Evolutionary conservation across 495 filamentous ascomycete species (phyloP).

Genomic region (Lichina pygmaea): DNA sequence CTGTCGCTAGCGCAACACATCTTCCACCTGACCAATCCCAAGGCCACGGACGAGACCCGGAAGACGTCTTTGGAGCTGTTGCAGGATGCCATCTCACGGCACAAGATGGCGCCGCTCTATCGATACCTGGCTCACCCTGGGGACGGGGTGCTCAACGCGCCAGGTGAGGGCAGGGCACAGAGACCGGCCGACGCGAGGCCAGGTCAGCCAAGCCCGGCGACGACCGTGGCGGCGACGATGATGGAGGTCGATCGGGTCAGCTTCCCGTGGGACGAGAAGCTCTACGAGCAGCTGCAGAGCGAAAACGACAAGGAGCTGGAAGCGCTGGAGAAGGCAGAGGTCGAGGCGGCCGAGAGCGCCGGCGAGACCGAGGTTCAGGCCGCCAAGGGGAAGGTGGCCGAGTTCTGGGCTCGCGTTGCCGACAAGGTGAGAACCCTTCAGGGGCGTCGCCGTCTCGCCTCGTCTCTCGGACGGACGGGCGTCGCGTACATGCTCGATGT

Average conservation of each 20-base stretch:
- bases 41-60: conserved; percentile 35
- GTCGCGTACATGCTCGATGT: too few relatives aligned
- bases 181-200: not conserved
- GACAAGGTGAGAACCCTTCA: conserved; percentile 46
- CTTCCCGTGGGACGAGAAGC: conserved; percentile 68
- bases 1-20: conserved; percentile 86
- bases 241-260: conserved; percentile 30
- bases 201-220: conserved; percentile 18
- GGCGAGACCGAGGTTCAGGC: conserved; percentile 87
- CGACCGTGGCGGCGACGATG: conserved; percentile 44
- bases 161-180: conserved; percentile 36
- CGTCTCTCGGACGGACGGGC: too few relatives aligned
- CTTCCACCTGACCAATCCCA: conserved; percentile 84
- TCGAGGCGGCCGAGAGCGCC: conserved; percentile 79
- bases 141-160: conserved; percentile 67
- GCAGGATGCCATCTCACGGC: conserved; percentile 73
- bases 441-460: too few relatives aligned
- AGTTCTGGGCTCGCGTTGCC: conserved; percentile 79
- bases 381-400: conserved; percentile 77
- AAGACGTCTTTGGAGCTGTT: conserved; percentile 56
- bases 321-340: conserved; percentile 80
- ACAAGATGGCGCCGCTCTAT: conserved; percentile 95
- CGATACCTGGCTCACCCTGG: conserved; percentile 78
- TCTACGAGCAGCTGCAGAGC: conserved; percentile 61
- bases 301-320: conserved; percentile 84